Evolutionary conservation across 75 land plant genomes (phyloP).

Genomic region (Azolla pinnata): DNA sequence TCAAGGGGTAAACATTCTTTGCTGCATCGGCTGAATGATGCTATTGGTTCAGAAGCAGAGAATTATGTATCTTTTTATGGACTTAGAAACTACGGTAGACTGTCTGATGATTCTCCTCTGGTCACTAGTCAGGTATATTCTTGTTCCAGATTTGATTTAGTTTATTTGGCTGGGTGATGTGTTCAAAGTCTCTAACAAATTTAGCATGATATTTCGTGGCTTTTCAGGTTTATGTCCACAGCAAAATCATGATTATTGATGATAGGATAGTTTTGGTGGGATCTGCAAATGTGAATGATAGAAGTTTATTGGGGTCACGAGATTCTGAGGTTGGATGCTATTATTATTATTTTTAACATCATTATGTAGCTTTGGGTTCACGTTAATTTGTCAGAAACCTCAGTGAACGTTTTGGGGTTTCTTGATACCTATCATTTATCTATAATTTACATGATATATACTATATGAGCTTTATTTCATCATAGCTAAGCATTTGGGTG

Average conservation of each 20-base stretch:
- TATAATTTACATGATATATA: no score
- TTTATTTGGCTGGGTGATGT: no score
- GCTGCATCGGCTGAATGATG: conserved; percentile 50
- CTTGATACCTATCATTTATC: no score
- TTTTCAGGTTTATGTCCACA: conserved; percentile 92
- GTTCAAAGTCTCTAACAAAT: background rate
- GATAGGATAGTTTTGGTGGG: conserved; percentile 72
- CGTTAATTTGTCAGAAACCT: background rate
- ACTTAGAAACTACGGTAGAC: conserved; percentile 70
- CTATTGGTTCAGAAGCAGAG: conserved; percentile 59
- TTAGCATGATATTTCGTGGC: background rate
- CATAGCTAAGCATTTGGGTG: no score
- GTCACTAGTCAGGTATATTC: conserved; percentile 71
- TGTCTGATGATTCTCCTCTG: conserved; percentile 62
- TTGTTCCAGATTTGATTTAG: no score
- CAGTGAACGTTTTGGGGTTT: no score
- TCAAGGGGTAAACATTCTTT: conserved; percentile 75
- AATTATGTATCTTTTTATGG: conserved; percentile 94
- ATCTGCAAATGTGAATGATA: conserved; percentile 93
- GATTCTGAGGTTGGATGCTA: conserved; percentile 87
- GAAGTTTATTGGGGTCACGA: conserved; percentile 87
- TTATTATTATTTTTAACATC: no score
- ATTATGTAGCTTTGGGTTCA: no score
- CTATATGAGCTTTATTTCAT: no score
- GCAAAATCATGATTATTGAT: conserved; percentile 94